phyloP scores from a whole-genome alignment of 192 early-diverging fungal genomes.

The Coemansia sp. region DNA sequence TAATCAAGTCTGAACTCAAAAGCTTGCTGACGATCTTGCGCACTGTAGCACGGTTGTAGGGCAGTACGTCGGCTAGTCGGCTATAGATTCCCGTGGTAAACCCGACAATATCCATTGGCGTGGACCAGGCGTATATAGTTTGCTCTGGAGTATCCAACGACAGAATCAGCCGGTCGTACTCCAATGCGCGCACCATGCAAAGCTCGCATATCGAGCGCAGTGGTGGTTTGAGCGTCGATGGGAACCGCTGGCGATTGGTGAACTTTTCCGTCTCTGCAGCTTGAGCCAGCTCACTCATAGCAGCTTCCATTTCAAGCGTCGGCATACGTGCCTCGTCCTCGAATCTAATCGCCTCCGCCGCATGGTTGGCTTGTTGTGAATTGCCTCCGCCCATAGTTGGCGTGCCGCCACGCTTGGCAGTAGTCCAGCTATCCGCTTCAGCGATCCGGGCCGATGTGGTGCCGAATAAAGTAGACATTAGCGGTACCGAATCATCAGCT shows the following conservation, averaged over 20 bases:
- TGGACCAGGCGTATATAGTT: slow-evolving; percentile 44
- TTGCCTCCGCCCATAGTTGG: slow-evolving; percentile 11
- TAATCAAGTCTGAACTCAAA: slow-evolving; percentile 36
- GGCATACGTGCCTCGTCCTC: slow-evolving; percentile 29
- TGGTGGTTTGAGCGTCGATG: slow-evolving; percentile 48
- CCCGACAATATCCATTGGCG: slow-evolving; percentile 50
- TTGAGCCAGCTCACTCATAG: neutral
- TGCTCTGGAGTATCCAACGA: slow-evolving; percentile 42
- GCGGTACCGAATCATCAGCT: neutral
- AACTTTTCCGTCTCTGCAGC: slow-evolving; percentile 43
- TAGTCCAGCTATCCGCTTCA: neutral
- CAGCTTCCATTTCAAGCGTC: slow-evolving; percentile 41
- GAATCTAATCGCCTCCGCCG: slow-evolving; percentile 19
- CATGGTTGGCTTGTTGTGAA: slow-evolving; percentile 1
- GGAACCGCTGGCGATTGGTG: slow-evolving; percentile 50
- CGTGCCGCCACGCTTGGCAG: slow-evolving; percentile 16
- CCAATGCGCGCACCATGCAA: slow-evolving; percentile 48
- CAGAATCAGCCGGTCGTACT: slow-evolving; percentile 43
- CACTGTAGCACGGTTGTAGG: slow-evolving; percentile 51
- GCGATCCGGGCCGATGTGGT: neutral
- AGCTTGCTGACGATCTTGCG: slow-evolving; percentile 55
- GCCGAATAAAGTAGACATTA: neutral
- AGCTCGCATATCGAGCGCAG: slow-evolving; percentile 52
- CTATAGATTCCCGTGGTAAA: slow-evolving; percentile 43
- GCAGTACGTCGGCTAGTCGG: slow-evolving; percentile 33